Conservation (phyloP, 1,284 basidiomycete species). For the Sporisorium reilianum region DNA sequence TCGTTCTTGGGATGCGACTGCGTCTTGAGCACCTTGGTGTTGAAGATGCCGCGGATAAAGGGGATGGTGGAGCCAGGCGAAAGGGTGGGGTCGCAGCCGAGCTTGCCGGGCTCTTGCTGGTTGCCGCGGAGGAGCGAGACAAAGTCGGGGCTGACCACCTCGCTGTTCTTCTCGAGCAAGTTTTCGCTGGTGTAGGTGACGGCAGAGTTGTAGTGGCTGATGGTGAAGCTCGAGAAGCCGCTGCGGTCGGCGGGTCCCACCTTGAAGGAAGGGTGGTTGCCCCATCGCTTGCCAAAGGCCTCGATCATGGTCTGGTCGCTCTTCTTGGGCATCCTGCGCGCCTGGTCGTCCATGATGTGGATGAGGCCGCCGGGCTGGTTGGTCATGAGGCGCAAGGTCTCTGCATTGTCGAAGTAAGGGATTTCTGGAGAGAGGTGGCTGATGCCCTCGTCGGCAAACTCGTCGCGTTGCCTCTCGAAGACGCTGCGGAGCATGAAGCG, state of each 20-base stretch:
- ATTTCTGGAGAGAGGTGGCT: slow-evolving; percentile 78
- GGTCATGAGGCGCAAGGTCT: slow-evolving; percentile 87
- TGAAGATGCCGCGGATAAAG: slow-evolving; percentile 91
- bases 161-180: slow-evolving; percentile 89
- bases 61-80: slow-evolving; percentile 71
- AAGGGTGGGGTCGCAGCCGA: slow-evolving; percentile 43
- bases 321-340: slow-evolving; percentile 86
- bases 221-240: slow-evolving; percentile 87
- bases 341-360: slow-evolving; percentile 98
- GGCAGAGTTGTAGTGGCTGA: slow-evolving; percentile 90
- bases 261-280: slow-evolving; percentile 86
- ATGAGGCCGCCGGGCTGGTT: slow-evolving; percentile 90
- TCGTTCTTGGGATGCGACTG: slow-evolving; percentile 90
- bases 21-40: slow-evolving; percentile 85
- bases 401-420: slow-evolving; percentile 90
- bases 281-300: slow-evolving; percentile 92
- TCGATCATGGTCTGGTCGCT: slow-evolving; percentile 94
- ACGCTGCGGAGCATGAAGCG: slow-evolving; percentile 83
- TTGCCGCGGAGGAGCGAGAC: slow-evolving; percentile 84
- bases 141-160: slow-evolving; percentile 91
- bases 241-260: slow-evolving; percentile 73
- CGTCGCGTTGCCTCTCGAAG: slow-evolving; percentile 82
- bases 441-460: slow-evolving; percentile 89
- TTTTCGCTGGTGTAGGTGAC: slow-evolving; percentile 91
- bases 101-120: slow-evolving; percentile 61